Percentiles rank a stretch among this genome's conserved stretches.
Conservation (phyloP, 1,284 basidiomycete species). For the Flammula alnicola region DNA sequence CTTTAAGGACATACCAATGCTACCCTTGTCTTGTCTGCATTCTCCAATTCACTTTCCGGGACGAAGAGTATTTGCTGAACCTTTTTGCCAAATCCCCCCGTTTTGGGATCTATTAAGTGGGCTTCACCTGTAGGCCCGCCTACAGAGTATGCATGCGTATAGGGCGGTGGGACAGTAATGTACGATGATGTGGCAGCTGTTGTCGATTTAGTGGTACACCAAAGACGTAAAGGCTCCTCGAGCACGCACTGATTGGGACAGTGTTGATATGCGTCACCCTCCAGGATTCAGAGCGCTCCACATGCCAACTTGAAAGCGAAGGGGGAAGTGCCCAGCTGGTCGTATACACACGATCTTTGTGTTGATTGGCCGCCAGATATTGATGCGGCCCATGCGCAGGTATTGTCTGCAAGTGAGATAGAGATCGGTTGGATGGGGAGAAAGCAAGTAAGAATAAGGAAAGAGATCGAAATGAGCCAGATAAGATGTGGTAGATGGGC, state of each 20-base stretch:
- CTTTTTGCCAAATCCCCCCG: slow-evolving; percentile 44
- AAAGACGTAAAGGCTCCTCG: slow-evolving; percentile 1
- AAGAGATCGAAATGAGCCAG: slow-evolving; percentile 53
- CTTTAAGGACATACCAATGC: slow-evolving; percentile 41
- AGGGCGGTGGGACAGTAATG: slow-evolving; percentile 48
- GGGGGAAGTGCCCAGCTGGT: slow-evolving; percentile 54
- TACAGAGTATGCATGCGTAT: slow-evolving; percentile 48
- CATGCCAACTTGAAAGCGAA: slow-evolving; percentile 45
- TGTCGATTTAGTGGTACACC: too few relatives aligned
- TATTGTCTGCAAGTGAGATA: slow-evolving; percentile 45
- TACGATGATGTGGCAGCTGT: slow-evolving; percentile 57
- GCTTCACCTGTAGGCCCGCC: slow-evolving; percentile 54
- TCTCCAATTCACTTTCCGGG: slow-evolving; percentile 40
- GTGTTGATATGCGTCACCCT: slow-evolving; percentile 42
- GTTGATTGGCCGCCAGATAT: slow-evolving; percentile 37
- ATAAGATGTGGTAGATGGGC: slow-evolving; percentile 38
- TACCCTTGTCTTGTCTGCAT: slow-evolving; percentile 50
- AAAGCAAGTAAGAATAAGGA: slow-evolving; percentile 54
- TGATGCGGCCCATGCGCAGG: slow-evolving; percentile 53
- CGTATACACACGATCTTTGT: slow-evolving; percentile 41
- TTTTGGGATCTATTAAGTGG: slow-evolving; percentile 37
- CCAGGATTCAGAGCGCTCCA: slow-evolving; percentile 34
- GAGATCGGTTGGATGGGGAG: slow-evolving; percentile 40
- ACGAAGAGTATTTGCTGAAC: slow-evolving; percentile 51
- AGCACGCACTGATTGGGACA: slow-evolving; percentile 45